Conservation (phyloP, 2,329 filamentous ascomycete genomes). For the Simplicillium aogashimaense region DNA sequence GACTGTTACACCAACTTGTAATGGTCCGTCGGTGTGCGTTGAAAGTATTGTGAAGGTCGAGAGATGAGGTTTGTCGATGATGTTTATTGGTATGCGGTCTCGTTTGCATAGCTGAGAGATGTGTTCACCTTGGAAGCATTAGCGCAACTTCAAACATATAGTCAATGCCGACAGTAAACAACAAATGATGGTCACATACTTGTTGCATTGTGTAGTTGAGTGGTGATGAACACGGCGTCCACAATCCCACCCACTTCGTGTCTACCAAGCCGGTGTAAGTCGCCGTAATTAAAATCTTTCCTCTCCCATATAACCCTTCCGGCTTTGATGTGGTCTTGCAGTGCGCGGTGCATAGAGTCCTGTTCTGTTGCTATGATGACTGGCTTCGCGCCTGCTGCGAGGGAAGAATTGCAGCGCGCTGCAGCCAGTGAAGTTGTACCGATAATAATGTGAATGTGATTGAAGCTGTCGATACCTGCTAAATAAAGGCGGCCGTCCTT, state of each 20-base stretch:
- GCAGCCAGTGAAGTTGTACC: neutral
- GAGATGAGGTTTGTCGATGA: constrained; percentile 74
- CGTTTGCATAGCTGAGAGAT: constrained; percentile 33
- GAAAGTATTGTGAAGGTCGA: constrained; percentile 86
- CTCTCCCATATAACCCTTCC: neutral
- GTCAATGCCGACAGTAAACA: no score
- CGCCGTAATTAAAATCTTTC: neutral
- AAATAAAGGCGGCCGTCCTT: neutral
- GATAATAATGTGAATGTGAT: neutral
- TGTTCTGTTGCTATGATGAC: neutral
- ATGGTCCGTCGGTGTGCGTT: constrained; percentile 77
- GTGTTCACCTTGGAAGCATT: no score
- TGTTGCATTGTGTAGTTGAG: constrained; percentile 25
- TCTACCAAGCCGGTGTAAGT: neutral
- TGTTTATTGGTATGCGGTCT: constrained; percentile 78
- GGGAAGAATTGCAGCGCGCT: neutral
- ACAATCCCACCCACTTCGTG: neutral
- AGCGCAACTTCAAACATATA: no score
- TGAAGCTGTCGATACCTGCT: neutral
- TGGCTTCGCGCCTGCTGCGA: neutral
- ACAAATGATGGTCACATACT: neutral
- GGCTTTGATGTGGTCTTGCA: neutral
- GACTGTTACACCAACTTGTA: constrained; percentile 92
- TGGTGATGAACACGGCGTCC: constrained; percentile 11
- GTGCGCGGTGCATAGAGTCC: neutral